phyloP scores from a whole-genome alignment of 2,329 filamentous ascomycete genomes.

The Cephalotrichum gorgonifer region DNA sequence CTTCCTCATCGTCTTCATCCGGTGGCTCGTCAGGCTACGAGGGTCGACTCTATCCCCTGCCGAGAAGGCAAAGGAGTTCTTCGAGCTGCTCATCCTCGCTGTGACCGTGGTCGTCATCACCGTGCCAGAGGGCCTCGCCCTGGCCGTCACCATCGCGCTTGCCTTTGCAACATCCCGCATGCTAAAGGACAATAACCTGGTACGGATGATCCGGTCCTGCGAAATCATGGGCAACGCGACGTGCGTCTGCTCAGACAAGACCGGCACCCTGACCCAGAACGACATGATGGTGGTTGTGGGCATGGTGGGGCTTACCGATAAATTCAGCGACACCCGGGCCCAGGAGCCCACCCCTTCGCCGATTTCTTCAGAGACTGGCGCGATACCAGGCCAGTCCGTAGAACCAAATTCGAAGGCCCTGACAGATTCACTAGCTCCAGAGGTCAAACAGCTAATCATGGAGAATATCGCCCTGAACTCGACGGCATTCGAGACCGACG shows the following conservation, averaged over 20 bases:
- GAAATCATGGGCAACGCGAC: constrained; percentile 57
- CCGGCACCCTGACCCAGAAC: constrained; percentile 54
- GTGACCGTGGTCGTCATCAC: constrained; percentile 50
- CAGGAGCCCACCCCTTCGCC: neutral
- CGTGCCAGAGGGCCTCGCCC: constrained; percentile 48
- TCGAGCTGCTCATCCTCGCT: constrained; percentile 24
- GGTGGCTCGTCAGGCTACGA: constrained; percentile 22
- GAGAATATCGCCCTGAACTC: constrained; percentile 35
- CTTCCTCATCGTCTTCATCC: constrained; percentile 29
- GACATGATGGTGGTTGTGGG: constrained; percentile 52
- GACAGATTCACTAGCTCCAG: constrained; percentile 17
- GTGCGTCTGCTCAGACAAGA: constrained; percentile 56
- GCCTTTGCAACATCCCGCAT: constrained; percentile 54
- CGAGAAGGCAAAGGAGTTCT: constrained; percentile 44
- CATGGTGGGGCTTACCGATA: constrained; percentile 32
- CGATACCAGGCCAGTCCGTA: neutral
- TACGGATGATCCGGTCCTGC: constrained; percentile 47
- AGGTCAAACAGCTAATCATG: constrained; percentile 25
- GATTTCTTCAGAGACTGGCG: neutral
- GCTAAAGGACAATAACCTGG: constrained; percentile 53
- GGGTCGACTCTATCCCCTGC: constrained; percentile 19
- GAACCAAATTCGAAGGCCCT: constrained; percentile 1
- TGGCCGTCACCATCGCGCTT: constrained; percentile 51
- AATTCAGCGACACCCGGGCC: constrained; percentile 23
- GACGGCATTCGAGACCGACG: constrained; percentile 41